These are phyloP conservation scores for Cucumis variabilis DNA, from an alignment of 331 rosid species.

Conservation along the genomic window DNA sequence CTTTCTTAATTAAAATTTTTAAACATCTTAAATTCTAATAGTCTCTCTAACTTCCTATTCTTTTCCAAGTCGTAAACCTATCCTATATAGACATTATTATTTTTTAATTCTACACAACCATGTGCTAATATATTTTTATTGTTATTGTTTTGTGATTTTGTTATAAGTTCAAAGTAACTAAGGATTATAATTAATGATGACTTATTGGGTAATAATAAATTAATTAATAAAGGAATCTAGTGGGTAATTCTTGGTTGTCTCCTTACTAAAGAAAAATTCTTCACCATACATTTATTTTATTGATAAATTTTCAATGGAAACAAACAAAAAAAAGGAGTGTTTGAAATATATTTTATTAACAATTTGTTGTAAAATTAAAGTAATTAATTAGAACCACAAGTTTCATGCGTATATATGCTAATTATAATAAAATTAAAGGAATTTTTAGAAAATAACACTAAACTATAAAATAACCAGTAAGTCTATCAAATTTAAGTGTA, in stretches of 20 bases:
- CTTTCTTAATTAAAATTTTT: too few species aligned
- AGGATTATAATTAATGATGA: background rate
- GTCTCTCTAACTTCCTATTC: too few species aligned
- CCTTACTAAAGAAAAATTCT: background rate
- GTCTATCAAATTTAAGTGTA: too few species aligned
- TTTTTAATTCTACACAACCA: background rate
- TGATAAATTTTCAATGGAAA: constrained; percentile 5
- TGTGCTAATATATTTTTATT: background rate
- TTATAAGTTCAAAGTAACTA: background rate
- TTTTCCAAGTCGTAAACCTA: too few species aligned
- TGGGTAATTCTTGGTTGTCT: background rate
- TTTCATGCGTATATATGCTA: background rate
- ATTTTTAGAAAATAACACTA: too few species aligned
- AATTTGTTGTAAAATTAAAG: background rate
- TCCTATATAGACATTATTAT: too few species aligned
- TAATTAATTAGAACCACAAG: constrained; percentile 15
- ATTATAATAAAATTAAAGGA: background rate
- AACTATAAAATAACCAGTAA: too few species aligned
- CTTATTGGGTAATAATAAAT: constrained; percentile 2
- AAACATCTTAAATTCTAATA: too few species aligned
- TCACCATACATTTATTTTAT: constrained; percentile 6
- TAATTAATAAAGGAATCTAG: background rate
- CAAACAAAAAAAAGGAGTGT: background rate
- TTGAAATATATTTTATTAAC: background rate
- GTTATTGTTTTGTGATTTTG: background rate